phyloP scores from a whole-genome alignment of 1,284 basidiomycete species.

The Leccinum pachyderme region DNA sequence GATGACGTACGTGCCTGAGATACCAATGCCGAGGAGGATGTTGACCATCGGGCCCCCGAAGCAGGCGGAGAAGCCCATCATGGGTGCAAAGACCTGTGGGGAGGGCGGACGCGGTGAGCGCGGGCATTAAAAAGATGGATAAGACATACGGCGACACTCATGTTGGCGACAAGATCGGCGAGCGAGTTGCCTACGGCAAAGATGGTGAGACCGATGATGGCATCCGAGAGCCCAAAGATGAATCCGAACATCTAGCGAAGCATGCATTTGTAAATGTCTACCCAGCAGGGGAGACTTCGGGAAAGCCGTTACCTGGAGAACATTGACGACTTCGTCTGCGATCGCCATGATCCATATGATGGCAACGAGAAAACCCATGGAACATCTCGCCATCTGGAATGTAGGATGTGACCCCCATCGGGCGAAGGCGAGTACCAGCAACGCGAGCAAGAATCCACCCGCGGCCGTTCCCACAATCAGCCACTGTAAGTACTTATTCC shows the following conservation, averaged over 20 bases:
- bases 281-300: neutral
- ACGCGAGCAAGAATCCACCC: conserved; percentile 53
- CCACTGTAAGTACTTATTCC: conserved; percentile 52
- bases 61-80: conserved; percentile 92
- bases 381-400: conserved; percentile 74
- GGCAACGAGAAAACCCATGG: conserved; percentile 85
- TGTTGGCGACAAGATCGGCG: conserved; percentile 95
- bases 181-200: conserved; percentile 96
- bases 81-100: conserved; percentile 71
- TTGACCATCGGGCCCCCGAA: conserved; percentile 97
- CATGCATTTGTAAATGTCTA: conserved; percentile 10
- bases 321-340: conserved; percentile 89
- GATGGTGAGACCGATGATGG: conserved; percentile 94
- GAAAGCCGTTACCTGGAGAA: conserved; percentile 65
- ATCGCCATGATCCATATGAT: conserved; percentile 96
- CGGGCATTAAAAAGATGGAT: neutral
- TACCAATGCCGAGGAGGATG: conserved; percentile 86
- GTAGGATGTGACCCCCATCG: conserved; percentile 58
- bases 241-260: conserved; percentile 77
- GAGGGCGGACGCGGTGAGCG: neutral
- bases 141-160: conserved; percentile 77
- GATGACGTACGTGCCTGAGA: conserved; percentile 76
- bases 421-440: conserved; percentile 61
- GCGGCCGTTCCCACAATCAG: conserved; percentile 55
- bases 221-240: conserved; percentile 94